These are phyloP conservation scores for Diaporthe sp. DNA, from an alignment of 2,329 filamentous ascomycete genomes.

Conservation along the genomic window DNA sequence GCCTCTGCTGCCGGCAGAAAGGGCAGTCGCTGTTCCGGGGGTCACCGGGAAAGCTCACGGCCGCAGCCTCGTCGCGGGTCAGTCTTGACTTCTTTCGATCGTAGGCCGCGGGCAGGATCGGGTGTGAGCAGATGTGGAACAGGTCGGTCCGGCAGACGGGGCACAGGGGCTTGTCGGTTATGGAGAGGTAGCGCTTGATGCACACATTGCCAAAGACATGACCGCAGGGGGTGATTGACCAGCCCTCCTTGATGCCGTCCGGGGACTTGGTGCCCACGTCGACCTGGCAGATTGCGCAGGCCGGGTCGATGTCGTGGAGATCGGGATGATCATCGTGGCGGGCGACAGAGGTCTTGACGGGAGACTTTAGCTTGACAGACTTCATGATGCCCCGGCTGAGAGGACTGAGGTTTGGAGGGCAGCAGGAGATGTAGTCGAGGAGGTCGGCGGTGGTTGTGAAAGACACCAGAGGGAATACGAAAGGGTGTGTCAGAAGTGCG, in stretches of 20 bases:
- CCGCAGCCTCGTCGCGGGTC: conserved; percentile 35
- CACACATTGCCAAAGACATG: conserved; percentile 41
- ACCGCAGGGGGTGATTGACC: conserved; percentile 40
- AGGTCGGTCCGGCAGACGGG: conserved; percentile 41
- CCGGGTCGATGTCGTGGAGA: conserved; percentile 31
- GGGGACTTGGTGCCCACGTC: conserved; percentile 40
- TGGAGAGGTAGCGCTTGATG: conserved; percentile 42
- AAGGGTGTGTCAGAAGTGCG: conserved; percentile 35
- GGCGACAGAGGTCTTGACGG: conserved; percentile 39
- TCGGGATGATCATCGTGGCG: conserved; percentile 38
- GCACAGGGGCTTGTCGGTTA: conserved; percentile 42
- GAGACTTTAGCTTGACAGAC: conserved; percentile 35
- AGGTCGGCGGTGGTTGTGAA: conserved; percentile 30
- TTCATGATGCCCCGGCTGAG: conserved; percentile 36
- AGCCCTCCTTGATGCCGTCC: conserved; percentile 40
- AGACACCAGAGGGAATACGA: conserved; percentile 33
- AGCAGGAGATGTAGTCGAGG: conserved; percentile 28
- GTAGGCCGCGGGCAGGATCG: conserved; percentile 37
- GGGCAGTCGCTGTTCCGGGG: conserved; percentile 32
- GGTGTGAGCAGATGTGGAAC: conserved; percentile 41
- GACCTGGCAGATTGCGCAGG: conserved; percentile 41
- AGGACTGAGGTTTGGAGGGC: background rate
- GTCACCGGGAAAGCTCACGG: conserved; percentile 35
- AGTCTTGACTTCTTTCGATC: conserved; percentile 37
- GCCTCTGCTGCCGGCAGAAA: conserved; percentile 71